Conservation (phyloP, 192 early-diverging fungal species). For the Coemansia reversa region DNA sequence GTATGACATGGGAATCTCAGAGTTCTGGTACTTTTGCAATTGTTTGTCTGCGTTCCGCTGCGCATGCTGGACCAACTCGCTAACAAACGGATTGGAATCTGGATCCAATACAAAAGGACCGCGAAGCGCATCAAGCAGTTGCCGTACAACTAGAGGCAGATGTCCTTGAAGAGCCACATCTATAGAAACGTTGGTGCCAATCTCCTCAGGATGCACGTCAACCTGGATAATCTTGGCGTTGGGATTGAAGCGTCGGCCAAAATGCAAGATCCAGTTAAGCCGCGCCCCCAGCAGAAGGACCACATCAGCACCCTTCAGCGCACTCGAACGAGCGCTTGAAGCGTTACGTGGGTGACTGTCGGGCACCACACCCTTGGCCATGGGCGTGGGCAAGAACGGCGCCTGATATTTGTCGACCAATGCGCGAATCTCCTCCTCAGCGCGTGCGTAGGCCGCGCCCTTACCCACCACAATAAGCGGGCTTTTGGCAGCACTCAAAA, state of each 20-base stretch:
- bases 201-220: constrained; percentile 67
- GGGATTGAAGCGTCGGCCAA: constrained; percentile 58
- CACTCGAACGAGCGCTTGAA: constrained; percentile 63
- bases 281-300: constrained; percentile 66
- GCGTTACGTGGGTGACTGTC: constrained; percentile 63
- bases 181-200: constrained; percentile 56
- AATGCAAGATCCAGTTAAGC: constrained; percentile 77
- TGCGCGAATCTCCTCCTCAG: constrained; percentile 58
- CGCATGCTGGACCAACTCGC: constrained; percentile 30
- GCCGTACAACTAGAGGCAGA: constrained; percentile 56
- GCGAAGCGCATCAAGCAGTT: constrained; percentile 42
- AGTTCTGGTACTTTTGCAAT: constrained; percentile 38
- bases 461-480: constrained; percentile 74
- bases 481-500: constrained; percentile 52
- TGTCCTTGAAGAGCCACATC: constrained; percentile 63
- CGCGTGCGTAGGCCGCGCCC: constrained; percentile 69
- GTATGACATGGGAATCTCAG: constrained; percentile 61
- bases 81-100: constrained; percentile 24
- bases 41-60: constrained; percentile 53
- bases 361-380: constrained; percentile 70
- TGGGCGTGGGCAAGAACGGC: constrained; percentile 73
- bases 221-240: constrained; percentile 69
- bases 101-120: constrained; percentile 23
- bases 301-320: constrained; percentile 66
- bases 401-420: constrained; percentile 59